Conservation (phyloP, 1,284 basidiomycete genomes). For the Boletellus deceptivus region DNA sequence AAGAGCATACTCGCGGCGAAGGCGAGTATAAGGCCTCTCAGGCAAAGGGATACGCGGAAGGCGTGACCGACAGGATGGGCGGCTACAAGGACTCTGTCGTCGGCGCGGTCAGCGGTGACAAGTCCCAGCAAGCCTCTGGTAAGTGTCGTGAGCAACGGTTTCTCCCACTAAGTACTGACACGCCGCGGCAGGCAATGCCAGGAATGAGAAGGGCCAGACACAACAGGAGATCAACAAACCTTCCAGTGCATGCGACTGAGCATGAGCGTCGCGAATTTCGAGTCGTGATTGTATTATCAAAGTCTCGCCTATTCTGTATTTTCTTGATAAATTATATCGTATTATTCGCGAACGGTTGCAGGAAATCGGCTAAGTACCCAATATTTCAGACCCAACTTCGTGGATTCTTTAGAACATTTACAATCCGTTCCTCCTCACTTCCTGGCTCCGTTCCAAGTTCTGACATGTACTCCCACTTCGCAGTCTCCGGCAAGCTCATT, state of each 20-base stretch:
- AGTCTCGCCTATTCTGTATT: background rate
- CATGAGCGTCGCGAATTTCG: background rate
- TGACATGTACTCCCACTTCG: constrained; percentile 92
- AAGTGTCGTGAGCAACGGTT: constrained; percentile 14
- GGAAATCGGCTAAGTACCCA: background rate
- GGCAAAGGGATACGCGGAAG: constrained; percentile 56
- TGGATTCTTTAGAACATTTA: constrained; percentile 47
- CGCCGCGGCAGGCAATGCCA: constrained; percentile 44
- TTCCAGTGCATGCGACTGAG: background rate
- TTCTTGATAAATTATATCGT: background rate
- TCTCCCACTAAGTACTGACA: background rate
- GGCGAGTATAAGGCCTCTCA: constrained; percentile 56
- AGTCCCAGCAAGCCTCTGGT: constrained; percentile 57
- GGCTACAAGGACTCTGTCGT: constrained; percentile 70
- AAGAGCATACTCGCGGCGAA: constrained; percentile 68
- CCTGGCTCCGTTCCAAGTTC: constrained; percentile 70
- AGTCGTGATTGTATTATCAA: background rate
- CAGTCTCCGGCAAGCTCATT: constrained; percentile 89
- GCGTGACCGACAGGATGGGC: constrained; percentile 52
- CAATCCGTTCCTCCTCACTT: constrained; percentile 58
- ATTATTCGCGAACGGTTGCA: background rate
- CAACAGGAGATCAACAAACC: constrained; percentile 55
- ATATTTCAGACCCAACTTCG: constrained; percentile 57
- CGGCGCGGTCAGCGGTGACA: constrained; percentile 66
- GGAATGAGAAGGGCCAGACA: constrained; percentile 58